Evolutionary conservation across 371 early-diverging fungal species (phyloP), one percentile per base, ranked within the genome.

Genomic region (Mortierella sp.): DNA sequence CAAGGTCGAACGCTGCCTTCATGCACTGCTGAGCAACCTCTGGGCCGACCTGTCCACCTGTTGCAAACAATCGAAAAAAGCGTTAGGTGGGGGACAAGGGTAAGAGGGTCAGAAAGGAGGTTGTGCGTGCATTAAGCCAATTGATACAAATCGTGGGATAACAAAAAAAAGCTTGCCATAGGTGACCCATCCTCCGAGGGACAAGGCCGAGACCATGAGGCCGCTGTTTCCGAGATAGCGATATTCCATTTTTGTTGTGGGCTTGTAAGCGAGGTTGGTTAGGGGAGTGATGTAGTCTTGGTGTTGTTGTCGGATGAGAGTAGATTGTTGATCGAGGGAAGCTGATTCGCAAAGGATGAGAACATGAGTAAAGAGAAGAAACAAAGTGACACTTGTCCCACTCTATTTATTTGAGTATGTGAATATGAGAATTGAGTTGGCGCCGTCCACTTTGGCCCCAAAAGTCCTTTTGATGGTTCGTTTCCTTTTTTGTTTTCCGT

Each of bases 181-280:
- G 37, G 92, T 93, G 44, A 93, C 89, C 91, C 93, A 92, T 3
- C 92, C 89, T 34, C 90, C 89, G 40, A 89, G 79, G 22, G 87
- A 85, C 11, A 87, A 74, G 53, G 85, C 89, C 11, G 91, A 91
- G 34, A 96, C 94, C 86, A 93, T 94, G 58, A 96, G 91, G 7
- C 96, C 96, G 71, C 94, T 92, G 50, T 89, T 85, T 70, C 96
- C 96, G 53, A 96, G 89, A 76, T 90, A 92, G 43, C 95, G 92
- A 85, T 95, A 96, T 77, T 95, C 92, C 96, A 96, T 96, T 74
- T 37, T 64, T 55, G 6, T 64, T 24, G 47, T 44, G 47, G 31
- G 29, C 5, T 31, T 29, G 19, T 24, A 34, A 47, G 48, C 44
- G 8, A 24, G 65, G 19, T n/a, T n/a, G n/a, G n/a, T n/a, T n/a